Evolutionary conservation across 1,139 yeast genomes (phyloP).

Genomic region (Yamadazyma blattariae): DNA sequence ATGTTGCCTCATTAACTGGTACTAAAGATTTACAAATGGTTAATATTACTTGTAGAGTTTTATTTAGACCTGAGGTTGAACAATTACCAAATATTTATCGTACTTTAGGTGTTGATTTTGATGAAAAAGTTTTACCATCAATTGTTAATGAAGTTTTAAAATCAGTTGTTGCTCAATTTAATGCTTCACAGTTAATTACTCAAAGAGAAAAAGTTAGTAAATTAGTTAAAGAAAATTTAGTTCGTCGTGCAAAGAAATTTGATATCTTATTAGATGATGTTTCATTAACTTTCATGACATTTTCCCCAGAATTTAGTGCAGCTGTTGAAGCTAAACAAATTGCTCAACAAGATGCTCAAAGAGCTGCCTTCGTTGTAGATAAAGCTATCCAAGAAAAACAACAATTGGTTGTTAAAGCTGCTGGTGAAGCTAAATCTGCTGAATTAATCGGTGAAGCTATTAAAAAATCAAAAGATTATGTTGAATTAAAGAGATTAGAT

Average conservation of each 20-base stretch:
- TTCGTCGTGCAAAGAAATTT: slow-evolving; percentile 89
- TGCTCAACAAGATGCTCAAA: slow-evolving; percentile 98
- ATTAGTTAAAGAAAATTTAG: slow-evolving; percentile 84
- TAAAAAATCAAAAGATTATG: slow-evolving; percentile 92
- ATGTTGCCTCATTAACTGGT: slow-evolving; percentile 96
- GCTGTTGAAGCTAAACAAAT: slow-evolving; percentile 99
- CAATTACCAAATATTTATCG: slow-evolving; percentile 84
- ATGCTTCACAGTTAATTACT: slow-evolving; percentile 95
- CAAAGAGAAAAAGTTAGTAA: slow-evolving; percentile 96
- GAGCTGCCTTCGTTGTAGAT: slow-evolving; percentile 96
- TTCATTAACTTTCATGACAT: slow-evolving; percentile 92
- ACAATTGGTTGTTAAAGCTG: slow-evolving; percentile 92
- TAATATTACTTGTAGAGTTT: slow-evolving; percentile 94
- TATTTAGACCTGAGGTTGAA: slow-evolving; percentile 80
- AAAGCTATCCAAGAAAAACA: slow-evolving; percentile 97
- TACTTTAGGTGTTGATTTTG: slow-evolving; percentile 91
- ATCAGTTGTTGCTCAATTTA: slow-evolving; percentile 96
- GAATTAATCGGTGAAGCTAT: slow-evolving; percentile 98
- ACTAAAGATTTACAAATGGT: slow-evolving; percentile 99
- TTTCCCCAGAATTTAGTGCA: slow-evolving; percentile 94
- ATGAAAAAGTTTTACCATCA: slow-evolving; percentile 93
- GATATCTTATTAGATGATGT: slow-evolving; percentile 91
- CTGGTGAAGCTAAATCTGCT: slow-evolving; percentile 98
- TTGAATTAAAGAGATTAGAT: slow-evolving; percentile 92
- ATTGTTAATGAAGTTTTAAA: slow-evolving; percentile 96